phyloP scores from a whole-genome alignment of 208 protist genomes.

The Wallacemonas rigidus region DNA sequence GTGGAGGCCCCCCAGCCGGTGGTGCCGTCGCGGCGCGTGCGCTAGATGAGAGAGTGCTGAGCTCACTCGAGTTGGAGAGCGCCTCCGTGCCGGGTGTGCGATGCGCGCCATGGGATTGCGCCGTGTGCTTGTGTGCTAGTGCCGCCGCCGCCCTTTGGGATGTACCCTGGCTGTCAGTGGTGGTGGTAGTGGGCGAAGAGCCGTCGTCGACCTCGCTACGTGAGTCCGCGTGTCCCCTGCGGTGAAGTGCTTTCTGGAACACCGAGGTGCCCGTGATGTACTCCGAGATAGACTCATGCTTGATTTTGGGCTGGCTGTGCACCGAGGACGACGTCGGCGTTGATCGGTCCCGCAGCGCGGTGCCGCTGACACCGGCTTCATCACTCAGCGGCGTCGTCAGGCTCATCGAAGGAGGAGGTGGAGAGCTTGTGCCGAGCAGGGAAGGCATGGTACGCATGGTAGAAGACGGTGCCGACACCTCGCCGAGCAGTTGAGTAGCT shows the following conservation, averaged over 20 bases:
- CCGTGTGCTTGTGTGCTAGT: too few relatives aligned
- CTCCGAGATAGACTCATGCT: conserved; percentile 43
- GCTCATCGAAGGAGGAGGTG: background rate
- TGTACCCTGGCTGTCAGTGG: too few relatives aligned
- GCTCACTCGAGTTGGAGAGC: conserved; percentile 5
- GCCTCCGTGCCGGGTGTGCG: background rate
- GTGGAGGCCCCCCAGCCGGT: conserved; percentile 4
- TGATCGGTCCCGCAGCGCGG: background rate
- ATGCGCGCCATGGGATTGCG: too few relatives aligned
- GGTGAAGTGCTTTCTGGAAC: conserved; percentile 34
- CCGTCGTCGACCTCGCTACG: too few relatives aligned
- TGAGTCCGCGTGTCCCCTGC: background rate
- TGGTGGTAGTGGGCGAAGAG: too few relatives aligned
- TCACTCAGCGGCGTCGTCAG: conserved; percentile 16
- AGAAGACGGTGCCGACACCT: conserved; percentile 3
- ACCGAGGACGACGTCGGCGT: background rate
- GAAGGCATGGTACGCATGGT: conserved; percentile 8
- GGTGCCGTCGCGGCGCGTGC: background rate
- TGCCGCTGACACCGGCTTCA: background rate
- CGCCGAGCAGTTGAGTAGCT: conserved; percentile 33
- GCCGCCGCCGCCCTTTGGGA: too few relatives aligned
- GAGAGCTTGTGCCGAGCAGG: conserved; percentile 11
- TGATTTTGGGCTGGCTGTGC: background rate
- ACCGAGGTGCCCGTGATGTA: conserved; percentile 60
- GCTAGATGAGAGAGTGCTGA: background rate